phyloP scores from a whole-genome alignment of 2,329 filamentous ascomycete genomes.

The Microcyclospora tardicrescens region DNA sequence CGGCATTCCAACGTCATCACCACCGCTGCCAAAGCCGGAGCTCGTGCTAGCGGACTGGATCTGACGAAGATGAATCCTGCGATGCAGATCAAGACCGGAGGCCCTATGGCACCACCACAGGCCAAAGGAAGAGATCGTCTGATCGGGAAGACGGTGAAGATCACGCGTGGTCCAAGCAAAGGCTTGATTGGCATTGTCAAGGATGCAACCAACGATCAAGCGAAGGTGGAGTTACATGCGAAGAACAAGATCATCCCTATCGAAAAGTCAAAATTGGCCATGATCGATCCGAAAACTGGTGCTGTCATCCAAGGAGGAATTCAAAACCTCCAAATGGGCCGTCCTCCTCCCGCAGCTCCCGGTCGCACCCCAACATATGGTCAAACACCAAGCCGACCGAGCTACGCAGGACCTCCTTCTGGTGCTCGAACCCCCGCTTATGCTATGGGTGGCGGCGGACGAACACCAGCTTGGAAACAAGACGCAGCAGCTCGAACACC shows the following conservation, averaged over 20 bases:
- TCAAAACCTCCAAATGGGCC: constrained; percentile 8
- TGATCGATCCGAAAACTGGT: constrained; percentile 71
- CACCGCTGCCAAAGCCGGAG: constrained; percentile 83
- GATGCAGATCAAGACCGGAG: constrained; percentile 45
- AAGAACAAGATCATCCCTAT: constrained; percentile 87
- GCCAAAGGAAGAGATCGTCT: constrained; percentile 65
- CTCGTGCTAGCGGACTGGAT: constrained; percentile 61
- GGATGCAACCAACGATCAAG: constrained; percentile 74
- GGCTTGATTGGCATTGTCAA: constrained; percentile 90
- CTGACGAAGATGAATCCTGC: constrained; percentile 87
- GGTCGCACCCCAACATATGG: constrained; percentile 17
- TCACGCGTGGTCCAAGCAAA: constrained; percentile 80
- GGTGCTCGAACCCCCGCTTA: constrained; percentile 36
- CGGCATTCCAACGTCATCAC: constrained; percentile 77
- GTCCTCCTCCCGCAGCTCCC: constrained; percentile 38
- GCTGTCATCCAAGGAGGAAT: constrained; percentile 55
- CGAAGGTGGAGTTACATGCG: constrained; percentile 83
- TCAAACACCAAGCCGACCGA: constrained; percentile 49
- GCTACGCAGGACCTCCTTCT: constrained; percentile 48
- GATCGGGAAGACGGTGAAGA: constrained; percentile 81
- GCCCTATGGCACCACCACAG: constrained; percentile 59
- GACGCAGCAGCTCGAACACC: constrained; percentile 29
- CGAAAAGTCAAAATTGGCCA: constrained; percentile 64
- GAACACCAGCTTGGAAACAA: constrained; percentile 54
- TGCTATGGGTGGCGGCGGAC: constrained; percentile 29